A percentile compares a stretch with the other conserved stretches of the same genome.
Evolutionary conservation across 2,329 filamentous ascomycete genomes (phyloP).

Genomic region (Zymoseptoria ardabiliae): DNA sequence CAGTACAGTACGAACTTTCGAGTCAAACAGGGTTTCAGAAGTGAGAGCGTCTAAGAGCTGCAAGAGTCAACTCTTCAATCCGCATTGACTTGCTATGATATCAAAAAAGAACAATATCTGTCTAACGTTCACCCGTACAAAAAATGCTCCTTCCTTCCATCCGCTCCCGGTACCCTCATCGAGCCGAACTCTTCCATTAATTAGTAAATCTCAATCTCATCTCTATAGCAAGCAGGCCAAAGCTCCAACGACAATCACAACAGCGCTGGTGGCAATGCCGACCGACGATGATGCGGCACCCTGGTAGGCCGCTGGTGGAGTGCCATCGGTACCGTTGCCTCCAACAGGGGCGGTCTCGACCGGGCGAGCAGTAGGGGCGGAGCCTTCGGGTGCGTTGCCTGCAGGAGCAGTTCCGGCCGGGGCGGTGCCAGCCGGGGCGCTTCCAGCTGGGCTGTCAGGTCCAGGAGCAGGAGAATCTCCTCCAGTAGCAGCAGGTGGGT

Average conservation of each 20-base stretch:
- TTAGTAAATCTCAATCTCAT: background rate
- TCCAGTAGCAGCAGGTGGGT: constrained; percentile 3
- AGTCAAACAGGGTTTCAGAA: background rate
- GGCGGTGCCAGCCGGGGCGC: constrained; percentile 5
- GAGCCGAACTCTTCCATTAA: background rate
- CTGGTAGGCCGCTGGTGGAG: background rate
- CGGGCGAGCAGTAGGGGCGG: background rate
- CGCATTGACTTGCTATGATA: background rate
- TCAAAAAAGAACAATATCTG: background rate
- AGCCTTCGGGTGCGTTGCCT: background rate
- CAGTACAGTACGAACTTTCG: background rate
- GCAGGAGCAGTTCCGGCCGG: background rate
- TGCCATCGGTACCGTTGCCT: background rate
- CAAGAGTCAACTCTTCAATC: background rate
- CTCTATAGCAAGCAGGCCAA: background rate
- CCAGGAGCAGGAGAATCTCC: constrained; percentile 6
- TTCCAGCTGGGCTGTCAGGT: background rate
- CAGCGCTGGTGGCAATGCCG: background rate
- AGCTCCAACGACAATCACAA: background rate
- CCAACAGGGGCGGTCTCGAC: background rate
- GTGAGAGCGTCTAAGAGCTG: background rate
- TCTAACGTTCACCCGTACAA: background rate
- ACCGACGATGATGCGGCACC: background rate
- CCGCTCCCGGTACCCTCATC: background rate
- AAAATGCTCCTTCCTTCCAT: background rate